Evolutionary conservation across 2,329 filamentous ascomycete genomes (phyloP).

Genomic region (Aspergillus sergii): DNA sequence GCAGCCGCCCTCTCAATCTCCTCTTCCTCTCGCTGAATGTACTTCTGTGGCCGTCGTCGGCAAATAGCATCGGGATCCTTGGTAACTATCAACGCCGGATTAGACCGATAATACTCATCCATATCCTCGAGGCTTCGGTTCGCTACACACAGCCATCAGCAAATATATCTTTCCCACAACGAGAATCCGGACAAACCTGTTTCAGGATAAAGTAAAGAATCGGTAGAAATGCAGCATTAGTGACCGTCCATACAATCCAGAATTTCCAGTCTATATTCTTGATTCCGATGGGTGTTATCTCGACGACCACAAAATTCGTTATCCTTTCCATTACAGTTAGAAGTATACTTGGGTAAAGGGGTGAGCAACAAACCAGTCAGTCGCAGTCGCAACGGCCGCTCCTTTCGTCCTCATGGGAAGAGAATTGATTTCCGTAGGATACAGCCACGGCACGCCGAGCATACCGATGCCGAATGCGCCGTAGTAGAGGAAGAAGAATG

Average conservation of each 20-base stretch:
- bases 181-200: constrained; percentile 21
- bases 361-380: neutral
- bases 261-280: constrained; percentile 16
- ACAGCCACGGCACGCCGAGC: neutral
- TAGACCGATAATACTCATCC: constrained; percentile 41
- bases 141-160: constrained; percentile 8
- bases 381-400: neutral
- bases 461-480: neutral
- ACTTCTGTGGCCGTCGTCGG: no score
- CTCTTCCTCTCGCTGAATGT: no score
- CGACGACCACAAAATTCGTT: neutral
- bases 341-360: no score
- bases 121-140: constrained; percentile 37
- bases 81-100: constrained; percentile 49
- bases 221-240: constrained; percentile 53
- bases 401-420: neutral
- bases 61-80: constrained; percentile 51
- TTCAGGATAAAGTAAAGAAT: constrained; percentile 47
- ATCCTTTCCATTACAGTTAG: neutral
- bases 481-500: neutral
- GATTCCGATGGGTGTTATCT: neutral
- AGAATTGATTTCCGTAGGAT: neutral
- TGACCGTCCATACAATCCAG: constrained; percentile 49
- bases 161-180: neutral
- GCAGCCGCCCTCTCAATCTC: no score